phyloP scores from a whole-genome alignment of 2,329 filamentous ascomycete species.

The Penicillium sp. region DNA sequence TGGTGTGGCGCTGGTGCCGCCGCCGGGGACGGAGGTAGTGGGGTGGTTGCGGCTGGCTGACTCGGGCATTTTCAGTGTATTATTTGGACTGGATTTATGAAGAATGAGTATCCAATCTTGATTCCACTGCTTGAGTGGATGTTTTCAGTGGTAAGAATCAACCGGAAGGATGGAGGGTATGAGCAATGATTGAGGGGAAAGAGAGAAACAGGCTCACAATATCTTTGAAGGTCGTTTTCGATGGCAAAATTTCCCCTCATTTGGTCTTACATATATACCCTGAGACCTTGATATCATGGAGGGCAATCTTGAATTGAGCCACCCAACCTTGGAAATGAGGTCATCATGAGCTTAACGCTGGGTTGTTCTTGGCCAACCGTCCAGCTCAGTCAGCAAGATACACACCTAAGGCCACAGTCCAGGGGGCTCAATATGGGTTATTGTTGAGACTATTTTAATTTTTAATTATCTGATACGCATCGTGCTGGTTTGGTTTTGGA shows the following conservation, averaged over 20 bases:
- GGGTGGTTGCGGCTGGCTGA: slow-evolving; percentile 12
- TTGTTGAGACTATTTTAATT: background rate
- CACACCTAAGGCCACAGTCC: background rate
- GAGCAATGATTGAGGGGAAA: background rate
- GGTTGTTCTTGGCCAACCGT: background rate
- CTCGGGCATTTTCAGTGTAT: slow-evolving; percentile 14
- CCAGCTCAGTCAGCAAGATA: background rate
- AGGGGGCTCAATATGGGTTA: background rate
- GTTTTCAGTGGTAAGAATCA: background rate
- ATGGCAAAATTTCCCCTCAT: background rate
- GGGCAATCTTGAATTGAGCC: background rate
- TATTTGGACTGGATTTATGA: background rate
- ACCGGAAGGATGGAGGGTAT: background rate
- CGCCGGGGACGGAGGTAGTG: slow-evolving; percentile 21
- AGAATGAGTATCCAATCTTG: background rate
- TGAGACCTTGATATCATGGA: background rate
- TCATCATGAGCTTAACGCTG: background rate
- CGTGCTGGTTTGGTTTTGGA: background rate
- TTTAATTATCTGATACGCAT: background rate
- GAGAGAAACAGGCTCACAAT: background rate
- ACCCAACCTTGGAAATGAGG: background rate
- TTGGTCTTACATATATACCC: background rate
- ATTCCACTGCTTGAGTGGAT: background rate
- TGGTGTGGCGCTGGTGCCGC: slow-evolving; percentile 29
- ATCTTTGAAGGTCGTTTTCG: background rate